phyloP scores from a whole-genome alignment of 768 basidiomycete species.

The Fomitopsis pulvina region DNA sequence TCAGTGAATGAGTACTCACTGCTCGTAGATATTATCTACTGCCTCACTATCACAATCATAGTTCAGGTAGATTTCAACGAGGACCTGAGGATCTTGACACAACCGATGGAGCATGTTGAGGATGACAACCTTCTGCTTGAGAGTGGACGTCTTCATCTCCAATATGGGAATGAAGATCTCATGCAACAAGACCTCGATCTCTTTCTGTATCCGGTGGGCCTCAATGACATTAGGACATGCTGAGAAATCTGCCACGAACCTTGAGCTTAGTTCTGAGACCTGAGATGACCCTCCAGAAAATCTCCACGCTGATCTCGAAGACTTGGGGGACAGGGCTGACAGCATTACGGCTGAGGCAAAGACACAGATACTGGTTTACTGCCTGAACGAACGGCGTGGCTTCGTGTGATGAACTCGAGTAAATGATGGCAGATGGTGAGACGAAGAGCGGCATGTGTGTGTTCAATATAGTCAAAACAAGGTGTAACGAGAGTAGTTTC shows the following conservation, averaged over 20 bases:
- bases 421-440: slow-evolving; percentile 84
- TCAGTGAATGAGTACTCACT: slow-evolving; percentile 37
- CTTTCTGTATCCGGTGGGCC: slow-evolving; percentile 58
- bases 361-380: slow-evolving; percentile 91
- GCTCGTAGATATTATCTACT: slow-evolving; percentile 95
- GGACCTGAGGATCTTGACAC: slow-evolving; percentile 93
- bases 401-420: slow-evolving; percentile 84
- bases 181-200: slow-evolving; percentile 96
- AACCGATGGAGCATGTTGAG: slow-evolving; percentile 82
- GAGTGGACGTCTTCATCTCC: slow-evolving; percentile 94
- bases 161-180: slow-evolving; percentile 98
- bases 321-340: slow-evolving; percentile 94
- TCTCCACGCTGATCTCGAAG: slow-evolving; percentile 96
- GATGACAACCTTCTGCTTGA: slow-evolving; percentile 92
- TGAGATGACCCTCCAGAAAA: slow-evolving; percentile 94
- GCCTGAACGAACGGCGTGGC: slow-evolving; percentile 89
- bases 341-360: slow-evolving; percentile 90
- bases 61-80: slow-evolving; percentile 98
- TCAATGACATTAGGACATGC: not conserved
- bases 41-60: slow-evolving; percentile 98
- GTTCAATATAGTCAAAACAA: slow-evolving; percentile 87
- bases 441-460: slow-evolving; percentile 88
- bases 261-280: slow-evolving; percentile 95
- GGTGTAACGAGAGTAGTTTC: slow-evolving; percentile 88
- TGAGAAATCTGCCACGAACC: slow-evolving; percentile 38